Percentiles rank a stretch among this genome's conserved stretches.
Evolutionary conservation across 2,329 filamentous ascomycete genomes (phyloP).

Genomic region (Aspergillus nomiae): DNA sequence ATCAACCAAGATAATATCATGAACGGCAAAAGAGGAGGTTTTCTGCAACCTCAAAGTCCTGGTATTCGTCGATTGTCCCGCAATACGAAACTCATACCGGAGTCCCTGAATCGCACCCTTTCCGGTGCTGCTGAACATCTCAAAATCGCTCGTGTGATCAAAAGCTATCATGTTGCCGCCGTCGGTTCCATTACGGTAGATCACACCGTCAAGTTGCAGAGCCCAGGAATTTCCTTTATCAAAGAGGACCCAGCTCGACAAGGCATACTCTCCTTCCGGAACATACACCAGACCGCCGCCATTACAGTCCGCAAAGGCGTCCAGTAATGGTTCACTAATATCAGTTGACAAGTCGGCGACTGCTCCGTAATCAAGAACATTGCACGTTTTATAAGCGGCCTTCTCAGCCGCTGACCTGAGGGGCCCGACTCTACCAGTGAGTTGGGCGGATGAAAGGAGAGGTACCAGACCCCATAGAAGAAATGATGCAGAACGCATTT

Average conservation of each 20-base stretch:
- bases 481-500: too few relatives aligned
- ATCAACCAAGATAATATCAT: slow-evolving; percentile 54
- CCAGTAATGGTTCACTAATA: slow-evolving; percentile 50
- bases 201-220: slow-evolving; percentile 56
- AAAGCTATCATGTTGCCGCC: slow-evolving; percentile 58
- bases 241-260: slow-evolving; percentile 54
- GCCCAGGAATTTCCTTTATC: slow-evolving; percentile 52
- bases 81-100: slow-evolving; percentile 48
- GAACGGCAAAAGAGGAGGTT: slow-evolving; percentile 52
- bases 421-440: slow-evolving; percentile 48
- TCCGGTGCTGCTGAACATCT: slow-evolving; percentile 56
- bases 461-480: slow-evolving; percentile 23
- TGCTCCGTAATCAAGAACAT: slow-evolving; percentile 56
- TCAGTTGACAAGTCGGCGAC: slow-evolving; percentile 55
- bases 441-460: slow-evolving; percentile 35
- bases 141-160: slow-evolving; percentile 54
- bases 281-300: slow-evolving; percentile 54
- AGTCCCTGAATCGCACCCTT: slow-evolving; percentile 56
- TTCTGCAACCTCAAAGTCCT: slow-evolving; percentile 38
- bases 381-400: slow-evolving; percentile 52
- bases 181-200: slow-evolving; percentile 54
- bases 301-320: slow-evolving; percentile 55
- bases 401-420: slow-evolving; percentile 47
- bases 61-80: slow-evolving; percentile 24
- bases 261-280: slow-evolving; percentile 52